These are phyloP conservation scores for Zymoseptoria tritici DNA, from an alignment of 2,329 filamentous ascomycete species.

Conservation along the genomic window DNA sequence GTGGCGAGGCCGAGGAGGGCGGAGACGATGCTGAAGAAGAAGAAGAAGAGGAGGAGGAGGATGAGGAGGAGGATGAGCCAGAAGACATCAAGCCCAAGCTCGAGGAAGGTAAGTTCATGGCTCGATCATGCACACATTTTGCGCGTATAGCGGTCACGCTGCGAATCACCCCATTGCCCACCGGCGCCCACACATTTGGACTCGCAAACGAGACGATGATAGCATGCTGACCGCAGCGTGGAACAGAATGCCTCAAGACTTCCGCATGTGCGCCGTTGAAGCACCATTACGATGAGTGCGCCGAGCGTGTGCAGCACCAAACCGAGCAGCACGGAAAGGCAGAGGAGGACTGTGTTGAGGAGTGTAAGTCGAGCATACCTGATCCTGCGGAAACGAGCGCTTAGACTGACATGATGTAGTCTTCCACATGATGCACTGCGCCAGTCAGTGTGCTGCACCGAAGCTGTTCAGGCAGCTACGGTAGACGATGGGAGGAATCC, in stretches of 20 bases:
- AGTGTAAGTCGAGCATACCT: constrained; percentile 63
- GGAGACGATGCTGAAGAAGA: constrained; percentile 56
- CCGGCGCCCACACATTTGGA: neutral
- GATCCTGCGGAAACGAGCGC: neutral
- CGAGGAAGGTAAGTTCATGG: constrained; percentile 69
- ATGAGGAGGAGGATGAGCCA: constrained; percentile 74
- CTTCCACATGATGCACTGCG: constrained; percentile 98
- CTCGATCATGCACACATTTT: neutral
- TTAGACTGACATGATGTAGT: constrained; percentile 47
- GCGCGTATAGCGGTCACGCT: neutral
- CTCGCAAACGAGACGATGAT: neutral
- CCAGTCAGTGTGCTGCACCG: constrained; percentile 82
- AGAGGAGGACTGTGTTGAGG: constrained; percentile 95
- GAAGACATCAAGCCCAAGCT: constrained; percentile 81
- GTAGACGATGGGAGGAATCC: constrained; percentile 44
- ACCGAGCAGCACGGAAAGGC: constrained; percentile 66
- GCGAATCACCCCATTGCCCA: neutral
- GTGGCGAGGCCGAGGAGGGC: constrained; percentile 44
- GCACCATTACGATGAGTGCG: constrained; percentile 98
- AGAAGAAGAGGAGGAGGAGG: constrained; percentile 68
- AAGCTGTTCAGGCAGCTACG: constrained; percentile 92
- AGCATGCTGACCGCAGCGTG: neutral
- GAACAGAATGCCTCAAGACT: constrained; percentile 79
- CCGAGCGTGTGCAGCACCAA: constrained; percentile 76
- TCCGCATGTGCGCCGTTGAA: constrained; percentile 78